Base-by-base conservation (phyloP, 225 moss, liverwort and hornwort genomes). In the Polytrichum formosum region DNA sequence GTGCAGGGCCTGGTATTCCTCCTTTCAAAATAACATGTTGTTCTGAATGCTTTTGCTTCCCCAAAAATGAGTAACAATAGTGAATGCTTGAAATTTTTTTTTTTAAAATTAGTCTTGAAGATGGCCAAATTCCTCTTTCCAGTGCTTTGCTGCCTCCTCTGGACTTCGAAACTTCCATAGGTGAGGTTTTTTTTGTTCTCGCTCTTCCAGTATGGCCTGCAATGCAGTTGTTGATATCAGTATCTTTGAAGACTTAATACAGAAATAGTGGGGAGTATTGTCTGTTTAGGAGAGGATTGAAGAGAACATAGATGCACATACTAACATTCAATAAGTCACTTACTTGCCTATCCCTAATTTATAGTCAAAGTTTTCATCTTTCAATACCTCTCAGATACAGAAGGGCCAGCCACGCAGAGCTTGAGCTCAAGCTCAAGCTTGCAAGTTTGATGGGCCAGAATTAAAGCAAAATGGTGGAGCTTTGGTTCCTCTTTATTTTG, bases 81-180 rank as follows among this genome's bases (percentile, higher is more conserved):
- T 58, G 21, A 58, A 2, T 58, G 60, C n/a, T 56, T 33, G 23
- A 28, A 64, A 26, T 26, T 26, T 1, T 23, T 21, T 17, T 19
- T 35, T 13, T 0, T 23, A 0, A 64, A 28, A 20, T 20, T 74
- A 76, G 18, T 85, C 72, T 61, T 81, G 76, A 21, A 83, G 70
- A 67, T 87, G 87, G 29, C 90, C 90, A 74, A 86, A 90, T 26
- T 87, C 75, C 55, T 86, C 70, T 55, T 84, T 76, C 90, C 90
- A 90, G 56, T 70, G 58, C 64, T 74, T 69, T 22, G 68, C 80
- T 65, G 84, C 90, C 70, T 87, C 87, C 65, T 80, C 75, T 61
- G 66, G 54, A 26, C 71, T 90, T 53, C 90, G 79, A 68, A 80
- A 90, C 10, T 80, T 70, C 90, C 87, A 90, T 2, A 90, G 80